These are phyloP conservation scores for Aspergillus ochraceoroseus DNA, from an alignment of 2,329 filamentous ascomycete species.

Conservation along the genomic window DNA sequence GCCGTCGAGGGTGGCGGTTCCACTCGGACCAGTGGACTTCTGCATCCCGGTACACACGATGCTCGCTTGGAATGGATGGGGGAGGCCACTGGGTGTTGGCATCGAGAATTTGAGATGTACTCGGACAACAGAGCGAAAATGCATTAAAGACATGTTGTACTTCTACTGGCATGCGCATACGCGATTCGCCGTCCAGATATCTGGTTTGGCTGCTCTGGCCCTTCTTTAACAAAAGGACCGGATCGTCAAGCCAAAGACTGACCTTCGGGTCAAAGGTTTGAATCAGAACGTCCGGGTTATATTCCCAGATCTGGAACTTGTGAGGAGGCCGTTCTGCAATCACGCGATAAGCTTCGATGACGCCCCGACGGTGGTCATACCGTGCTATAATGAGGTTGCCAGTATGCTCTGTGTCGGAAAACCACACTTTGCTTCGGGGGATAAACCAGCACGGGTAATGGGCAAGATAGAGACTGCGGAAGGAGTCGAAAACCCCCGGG, in stretches of 20 bases:
- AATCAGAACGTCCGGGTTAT: slow-evolving; percentile 62
- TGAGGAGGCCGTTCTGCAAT: slow-evolving; percentile 59
- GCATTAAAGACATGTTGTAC: slow-evolving; percentile 57
- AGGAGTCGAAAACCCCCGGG: slow-evolving; percentile 58
- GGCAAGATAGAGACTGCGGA: slow-evolving; percentile 64
- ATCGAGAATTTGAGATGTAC: slow-evolving; percentile 42
- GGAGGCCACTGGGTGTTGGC: slow-evolving; percentile 69
- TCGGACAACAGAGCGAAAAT: slow-evolving; percentile 59
- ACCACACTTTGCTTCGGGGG: slow-evolving; percentile 75
- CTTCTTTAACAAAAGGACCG: slow-evolving; percentile 57
- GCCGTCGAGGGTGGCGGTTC: slow-evolving; percentile 48
- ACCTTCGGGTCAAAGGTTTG: slow-evolving; percentile 67
- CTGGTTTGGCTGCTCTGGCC: slow-evolving; percentile 19
- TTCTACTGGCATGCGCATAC: slow-evolving; percentile 53
- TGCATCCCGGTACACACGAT: slow-evolving; percentile 54
- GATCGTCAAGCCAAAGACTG: slow-evolving; percentile 67
- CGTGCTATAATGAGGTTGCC: slow-evolving; percentile 72
- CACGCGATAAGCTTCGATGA: slow-evolving; percentile 75
- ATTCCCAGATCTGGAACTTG: slow-evolving; percentile 59
- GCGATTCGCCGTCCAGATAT: slow-evolving; percentile 42
- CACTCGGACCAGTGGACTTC: slow-evolving; percentile 42
- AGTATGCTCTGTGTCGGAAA: slow-evolving; percentile 66
- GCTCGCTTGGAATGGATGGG: slow-evolving; percentile 58
- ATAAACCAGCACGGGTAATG: slow-evolving; percentile 85
- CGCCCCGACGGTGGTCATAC: slow-evolving; percentile 66